These are phyloP conservation scores for Botrytis deweyae DNA, from an alignment of 2,329 filamentous ascomycete genomes.

Conservation along the genomic window DNA sequence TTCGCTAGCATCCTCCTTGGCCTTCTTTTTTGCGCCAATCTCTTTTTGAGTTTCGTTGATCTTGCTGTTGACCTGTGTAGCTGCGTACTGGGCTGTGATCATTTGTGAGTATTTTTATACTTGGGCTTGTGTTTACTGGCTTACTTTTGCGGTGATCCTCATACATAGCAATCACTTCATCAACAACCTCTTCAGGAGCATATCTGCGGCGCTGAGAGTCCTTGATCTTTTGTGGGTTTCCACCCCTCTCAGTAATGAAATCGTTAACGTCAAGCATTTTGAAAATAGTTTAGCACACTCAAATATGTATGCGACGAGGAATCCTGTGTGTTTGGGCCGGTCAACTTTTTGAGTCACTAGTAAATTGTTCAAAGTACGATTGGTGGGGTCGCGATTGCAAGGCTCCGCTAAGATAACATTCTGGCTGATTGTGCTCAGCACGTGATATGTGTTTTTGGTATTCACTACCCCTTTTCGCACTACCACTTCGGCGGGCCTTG, in stretches of 20 bases:
- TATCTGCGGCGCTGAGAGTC: conserved; percentile 83
- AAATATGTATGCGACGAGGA: conserved; percentile 1
- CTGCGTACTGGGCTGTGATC: conserved; percentile 65
- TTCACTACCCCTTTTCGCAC: conserved; percentile 15
- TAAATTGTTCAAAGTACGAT: conserved; percentile 21
- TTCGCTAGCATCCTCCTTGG: conserved; percentile 83
- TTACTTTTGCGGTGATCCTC: conserved; percentile 78
- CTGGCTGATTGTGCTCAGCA: conserved; percentile 7
- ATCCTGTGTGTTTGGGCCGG: neutral
- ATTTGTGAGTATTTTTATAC: conserved; percentile 14
- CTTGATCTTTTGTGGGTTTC: conserved; percentile 86
- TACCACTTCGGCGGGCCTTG: neutral
- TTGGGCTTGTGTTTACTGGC: conserved; percentile 28
- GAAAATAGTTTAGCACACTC: conserved; percentile 21
- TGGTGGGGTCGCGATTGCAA: conserved; percentile 21
- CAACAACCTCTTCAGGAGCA: conserved; percentile 79
- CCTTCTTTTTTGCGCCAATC: conserved; percentile 90
- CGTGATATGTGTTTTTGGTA: conserved; percentile 6
- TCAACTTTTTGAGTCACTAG: conserved; percentile 22
- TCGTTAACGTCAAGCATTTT: conserved; percentile 75
- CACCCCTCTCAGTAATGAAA: conserved; percentile 83
- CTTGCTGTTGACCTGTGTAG: conserved; percentile 75
- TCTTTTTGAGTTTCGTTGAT: conserved; percentile 90
- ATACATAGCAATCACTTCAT: conserved; percentile 84
- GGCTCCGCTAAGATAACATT: conserved; percentile 22